Base-by-base conservation (phyloP, 2,329 filamentous ascomycete genomes). In the Colletotrichum cuscutae region DNA sequence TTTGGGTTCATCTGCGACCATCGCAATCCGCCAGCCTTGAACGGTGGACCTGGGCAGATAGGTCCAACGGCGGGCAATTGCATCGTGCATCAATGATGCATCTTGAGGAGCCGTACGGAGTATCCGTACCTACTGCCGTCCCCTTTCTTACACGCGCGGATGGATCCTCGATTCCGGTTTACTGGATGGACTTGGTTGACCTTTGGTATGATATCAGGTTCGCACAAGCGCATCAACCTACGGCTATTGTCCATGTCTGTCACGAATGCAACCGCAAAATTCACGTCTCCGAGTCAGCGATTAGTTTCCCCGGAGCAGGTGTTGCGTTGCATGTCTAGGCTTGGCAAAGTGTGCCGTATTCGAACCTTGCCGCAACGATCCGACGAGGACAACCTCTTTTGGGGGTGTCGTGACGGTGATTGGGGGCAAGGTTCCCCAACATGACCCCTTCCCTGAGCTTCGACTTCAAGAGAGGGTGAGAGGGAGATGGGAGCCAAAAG, bases 1-100 rank as follows among this genome's bases (percentile, higher is more conserved):
- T 61, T 61, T 59, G 58, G 54, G 65, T 64, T 69, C 28, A 58
- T 9, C 24, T 32, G 54, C 26, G 66, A 54, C 42, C 61, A 53
- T 60, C 54, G 24, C 22, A 32, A 56, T 37, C 11, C 28, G 32
- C 22, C 46, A 22, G 49, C 53, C 37, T 32, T 46, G 59, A 68
- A 62, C 22, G 42, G 22, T 57, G 28, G 37, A 64, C n/a, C 60
- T 46, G 22, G 52, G 28, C 26, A 32, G 46, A 13, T 52, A 26
- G 42, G 42, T 9, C 35, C 62, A 57, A 42, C 9, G 37, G 59
- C 22, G 53, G 35, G 49, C 30, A 58, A 42, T 26, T 46, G 22
- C 32, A 59, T 63, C 66, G 35, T 53, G 65, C 70, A 68, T 70
- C 32, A 54, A 54, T 53, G 54, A 57, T 72, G 57, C 46, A 67